phyloP scores from a whole-genome alignment of 1,284 basidiomycete species.

The Rhodofomes roseus region DNA sequence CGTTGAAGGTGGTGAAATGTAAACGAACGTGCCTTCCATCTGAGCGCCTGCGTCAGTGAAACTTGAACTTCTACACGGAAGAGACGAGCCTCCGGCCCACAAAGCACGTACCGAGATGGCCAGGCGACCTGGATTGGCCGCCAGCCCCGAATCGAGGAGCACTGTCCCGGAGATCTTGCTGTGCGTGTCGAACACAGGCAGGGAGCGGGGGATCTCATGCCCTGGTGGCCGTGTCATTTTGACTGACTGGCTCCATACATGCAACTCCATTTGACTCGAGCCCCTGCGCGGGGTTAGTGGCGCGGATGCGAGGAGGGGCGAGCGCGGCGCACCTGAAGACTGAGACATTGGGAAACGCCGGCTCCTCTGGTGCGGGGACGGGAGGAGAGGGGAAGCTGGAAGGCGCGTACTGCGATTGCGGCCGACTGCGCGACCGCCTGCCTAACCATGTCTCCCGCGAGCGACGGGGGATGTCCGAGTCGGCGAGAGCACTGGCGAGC shows the following conservation, averaged over 20 bases:
- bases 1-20: constrained; percentile 35
- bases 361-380: constrained; percentile 3
- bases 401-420: constrained; percentile 4
- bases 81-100: too few species aligned
- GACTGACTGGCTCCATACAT: constrained; percentile 55
- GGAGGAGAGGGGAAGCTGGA: constrained; percentile 9
- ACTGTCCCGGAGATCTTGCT: constrained; percentile 59
- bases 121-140: constrained; percentile 48
- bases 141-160: constrained; percentile 46
- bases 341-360: constrained; percentile 25
- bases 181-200: constrained; percentile 57
- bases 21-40: constrained; percentile 65
- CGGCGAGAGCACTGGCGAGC: not conserved
- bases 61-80: not conserved
- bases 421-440: constrained; percentile 3
- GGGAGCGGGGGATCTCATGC: constrained; percentile 32
- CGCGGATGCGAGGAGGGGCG: not conserved
- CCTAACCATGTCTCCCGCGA: not conserved
- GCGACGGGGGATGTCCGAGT: not conserved
- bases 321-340: constrained; percentile 27
- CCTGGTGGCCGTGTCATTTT: constrained; percentile 40
- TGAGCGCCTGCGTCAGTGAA: constrained; percentile 24
- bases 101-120: constrained; percentile 45
- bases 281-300: not conserved
- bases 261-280: constrained; percentile 53